Base-by-base conservation (phyloP, 2,329 filamentous ascomycete species). In the Ampelomyces quisqualis region DNA sequence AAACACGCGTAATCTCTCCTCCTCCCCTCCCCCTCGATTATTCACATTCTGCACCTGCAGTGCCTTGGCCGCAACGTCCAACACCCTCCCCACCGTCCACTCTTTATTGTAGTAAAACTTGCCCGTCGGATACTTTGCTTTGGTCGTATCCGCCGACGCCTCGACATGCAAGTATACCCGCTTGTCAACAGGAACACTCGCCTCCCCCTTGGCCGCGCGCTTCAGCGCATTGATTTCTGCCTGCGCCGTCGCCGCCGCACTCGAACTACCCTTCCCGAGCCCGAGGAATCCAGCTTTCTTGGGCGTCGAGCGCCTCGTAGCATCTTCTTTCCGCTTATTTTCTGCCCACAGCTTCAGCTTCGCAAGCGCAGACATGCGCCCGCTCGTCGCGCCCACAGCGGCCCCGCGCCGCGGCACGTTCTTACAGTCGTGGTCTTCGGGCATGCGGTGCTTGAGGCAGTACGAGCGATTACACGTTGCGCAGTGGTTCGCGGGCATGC, bases 131-230 rank as follows among this genome's bases (percentile, higher is more conserved):
- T 87, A 82, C 67, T 95, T 95, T 5, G 86, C 82, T 37, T 82
- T 86, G 2, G 90, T 85, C 0, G 89, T 94, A 58, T 88, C 87
- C 7, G 88, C 87, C 59, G 90, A 89, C 0, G 91, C 93, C 65
- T 97, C 91, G 13, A 96, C 88, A 62, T 87, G 84, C 1, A 98
- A 63, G 63, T 97, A 97, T 2, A 98, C 72, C n/a, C 93, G 76
- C 73, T 94, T 95, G 51, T 95, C 89, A 0, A 75, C 68, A 0
- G 89, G 76, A 0, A 96, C 70, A 58, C 89, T 91, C 7, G 82
- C 82, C 51, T 97, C 91, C 1, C 94, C 94, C 71, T 95, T 96
- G 2, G 93, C 91, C 1, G 79, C 82, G 64, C 85, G 86, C 73
- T 95, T 96, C 28, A 98, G 74, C 7, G 79, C 81, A 49, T 89